A percentile compares a stretch with the other conserved stretches of the same genome.
Conservation (phyloP, 2,329 filamentous ascomycete genomes). For the Pleoardoris graminearum region DNA sequence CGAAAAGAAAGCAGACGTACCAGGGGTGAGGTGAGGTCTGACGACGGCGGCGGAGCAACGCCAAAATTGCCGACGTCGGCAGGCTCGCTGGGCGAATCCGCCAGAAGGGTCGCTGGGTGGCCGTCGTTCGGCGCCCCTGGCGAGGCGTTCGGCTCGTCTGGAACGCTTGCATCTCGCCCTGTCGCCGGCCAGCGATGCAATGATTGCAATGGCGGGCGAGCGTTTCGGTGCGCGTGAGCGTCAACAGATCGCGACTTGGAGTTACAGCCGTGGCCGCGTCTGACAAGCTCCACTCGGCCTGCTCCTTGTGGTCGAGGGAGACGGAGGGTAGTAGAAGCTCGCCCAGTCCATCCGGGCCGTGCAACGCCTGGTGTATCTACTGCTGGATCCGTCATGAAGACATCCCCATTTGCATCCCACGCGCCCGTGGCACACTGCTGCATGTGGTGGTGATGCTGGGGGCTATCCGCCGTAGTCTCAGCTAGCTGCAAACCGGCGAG, state of each 20-base stretch:
- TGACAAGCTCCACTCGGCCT: conserved; percentile 40
- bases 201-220: conserved; percentile 13
- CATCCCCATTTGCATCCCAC: conserved; percentile 36
- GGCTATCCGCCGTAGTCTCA: conserved; percentile 20
- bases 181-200: conserved; percentile 16
- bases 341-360: conserved; percentile 33
- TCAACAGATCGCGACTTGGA: conserved; percentile 45
- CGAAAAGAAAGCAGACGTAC: background rate
- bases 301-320: conserved; percentile 30
- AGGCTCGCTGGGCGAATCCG: conserved; percentile 18
- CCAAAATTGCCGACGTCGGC: conserved; percentile 33
- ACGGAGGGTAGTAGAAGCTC: conserved; percentile 28
- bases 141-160: conserved; percentile 5
- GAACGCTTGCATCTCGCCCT: background rate
- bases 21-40: conserved; percentile 6
- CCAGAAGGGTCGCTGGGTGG: conserved; percentile 24
- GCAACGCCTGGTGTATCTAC: conserved; percentile 38
- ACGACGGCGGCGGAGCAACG: conserved; percentile 22
- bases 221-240: conserved; percentile 22
- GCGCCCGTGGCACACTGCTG: conserved; percentile 33
- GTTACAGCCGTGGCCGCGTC: conserved; percentile 50
- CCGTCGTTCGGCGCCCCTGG: conserved; percentile 6
- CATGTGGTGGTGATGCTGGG: conserved; percentile 17
- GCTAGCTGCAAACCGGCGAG: conserved; percentile 28
- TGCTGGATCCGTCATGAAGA: conserved; percentile 37